Percentiles rank a stretch among this genome's conserved stretches.
phyloP scores from a whole-genome alignment of 768 basidiomycete species.

The Suillus brevipes region DNA sequence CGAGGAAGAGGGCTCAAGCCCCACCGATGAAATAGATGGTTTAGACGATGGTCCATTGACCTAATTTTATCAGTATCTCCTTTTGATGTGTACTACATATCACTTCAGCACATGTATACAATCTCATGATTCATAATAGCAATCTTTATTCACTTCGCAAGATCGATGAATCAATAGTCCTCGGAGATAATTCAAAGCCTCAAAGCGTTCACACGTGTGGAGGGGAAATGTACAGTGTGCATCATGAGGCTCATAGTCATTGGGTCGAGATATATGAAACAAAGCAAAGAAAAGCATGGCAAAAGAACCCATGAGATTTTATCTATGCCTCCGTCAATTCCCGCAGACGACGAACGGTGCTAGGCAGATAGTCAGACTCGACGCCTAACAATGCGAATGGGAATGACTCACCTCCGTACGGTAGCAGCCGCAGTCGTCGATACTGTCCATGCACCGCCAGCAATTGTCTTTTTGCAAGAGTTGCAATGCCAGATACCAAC shows the following conservation, averaged over 20 bases:
- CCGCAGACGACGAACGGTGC: constrained; percentile 94
- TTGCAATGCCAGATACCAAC: constrained; percentile 99
- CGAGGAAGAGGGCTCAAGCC: constrained; percentile 33
- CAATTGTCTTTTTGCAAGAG: constrained; percentile 94
- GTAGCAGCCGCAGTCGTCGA: constrained; percentile 97
- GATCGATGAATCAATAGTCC: background rate
- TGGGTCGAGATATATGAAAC: constrained; percentile 21
- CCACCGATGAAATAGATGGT: constrained; percentile 22
- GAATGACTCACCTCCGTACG: constrained; percentile 78
- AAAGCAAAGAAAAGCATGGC: constrained; percentile 23
- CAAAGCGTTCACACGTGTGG: background rate
- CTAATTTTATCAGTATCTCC: constrained; percentile 2
- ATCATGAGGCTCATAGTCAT: constrained; percentile 20
- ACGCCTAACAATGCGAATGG: background rate
- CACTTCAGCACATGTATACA: background rate
- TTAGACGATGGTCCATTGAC: constrained; percentile 11
- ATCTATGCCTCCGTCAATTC: constrained; percentile 89
- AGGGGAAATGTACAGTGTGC: background rate
- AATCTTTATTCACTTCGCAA: background rate
- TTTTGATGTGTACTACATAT: constrained; percentile 1
- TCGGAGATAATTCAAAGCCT: background rate
- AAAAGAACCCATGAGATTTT: constrained; percentile 29
- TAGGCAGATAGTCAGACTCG: constrained; percentile 29
- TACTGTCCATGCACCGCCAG: constrained; percentile 98
- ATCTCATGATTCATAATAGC: background rate